Evolutionary conservation across 2,329 filamentous ascomycete species (phyloP).

Genomic region (Penicillium sp.): DNA sequence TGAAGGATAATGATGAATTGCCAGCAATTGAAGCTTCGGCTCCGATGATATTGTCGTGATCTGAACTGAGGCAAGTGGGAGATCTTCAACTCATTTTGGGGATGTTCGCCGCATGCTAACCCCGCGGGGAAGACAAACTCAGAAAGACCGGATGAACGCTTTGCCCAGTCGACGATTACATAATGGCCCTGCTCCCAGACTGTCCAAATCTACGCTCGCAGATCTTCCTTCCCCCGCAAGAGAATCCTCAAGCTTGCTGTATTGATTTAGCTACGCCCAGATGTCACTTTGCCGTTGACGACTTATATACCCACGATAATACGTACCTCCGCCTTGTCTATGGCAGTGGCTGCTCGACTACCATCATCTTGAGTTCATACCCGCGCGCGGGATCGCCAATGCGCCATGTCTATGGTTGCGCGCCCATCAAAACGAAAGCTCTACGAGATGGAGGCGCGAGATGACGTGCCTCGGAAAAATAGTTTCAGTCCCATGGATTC

Average conservation of each 20-base stretch:
- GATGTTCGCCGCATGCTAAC: conserved; percentile 5
- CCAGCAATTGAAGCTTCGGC: too few species aligned
- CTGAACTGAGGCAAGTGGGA: too few species aligned
- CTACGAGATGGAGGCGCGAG: conserved; percentile 23
- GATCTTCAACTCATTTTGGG: background rate
- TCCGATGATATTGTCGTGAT: too few species aligned
- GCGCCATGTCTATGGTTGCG: conserved; percentile 32
- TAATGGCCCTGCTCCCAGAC: background rate
- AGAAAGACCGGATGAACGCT: conserved; percentile 15
- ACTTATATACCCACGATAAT: background rate
- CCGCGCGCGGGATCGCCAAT: background rate
- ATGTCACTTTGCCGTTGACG: conserved; percentile 1
- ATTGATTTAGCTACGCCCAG: conserved; percentile 1
- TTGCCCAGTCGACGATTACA: conserved; percentile 7
- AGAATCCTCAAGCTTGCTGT: conserved; percentile 5
- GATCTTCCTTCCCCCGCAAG: conserved; percentile 5
- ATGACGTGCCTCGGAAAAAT: conserved; percentile 22
- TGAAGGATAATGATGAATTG: too few species aligned
- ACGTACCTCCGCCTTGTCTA: too few species aligned
- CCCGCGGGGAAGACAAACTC: conserved; percentile 21
- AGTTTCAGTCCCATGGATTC: background rate
- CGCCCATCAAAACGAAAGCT: conserved; percentile 34
- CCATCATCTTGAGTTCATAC: background rate
- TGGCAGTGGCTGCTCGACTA: conserved; percentile 14
- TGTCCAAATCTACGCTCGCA: background rate